Conservation (phyloP, 768 basidiomycete species). For the Sarcodon aspratus region DNA sequence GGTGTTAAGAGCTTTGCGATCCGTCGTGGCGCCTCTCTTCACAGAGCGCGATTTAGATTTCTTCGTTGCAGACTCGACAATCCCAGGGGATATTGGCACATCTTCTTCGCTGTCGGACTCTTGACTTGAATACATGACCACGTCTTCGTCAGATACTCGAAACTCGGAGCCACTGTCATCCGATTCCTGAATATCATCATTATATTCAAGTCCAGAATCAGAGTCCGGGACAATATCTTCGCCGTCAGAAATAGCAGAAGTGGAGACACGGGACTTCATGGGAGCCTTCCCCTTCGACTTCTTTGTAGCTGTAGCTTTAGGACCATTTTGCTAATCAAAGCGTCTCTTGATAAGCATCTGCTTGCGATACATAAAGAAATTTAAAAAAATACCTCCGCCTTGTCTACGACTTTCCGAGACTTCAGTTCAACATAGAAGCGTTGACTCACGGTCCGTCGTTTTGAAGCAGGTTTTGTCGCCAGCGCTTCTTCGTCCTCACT, state of each 20-base stretch:
- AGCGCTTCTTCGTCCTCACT: constrained; percentile 1
- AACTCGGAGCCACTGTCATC: constrained; percentile 56
- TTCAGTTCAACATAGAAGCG: constrained; percentile 10
- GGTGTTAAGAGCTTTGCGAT: constrained; percentile 14
- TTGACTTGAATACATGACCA: constrained; percentile 4
- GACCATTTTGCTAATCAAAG: not conserved
- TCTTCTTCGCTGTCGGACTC: not conserved
- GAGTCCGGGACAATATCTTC: constrained; percentile 16
- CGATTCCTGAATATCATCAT: constrained; percentile 34
- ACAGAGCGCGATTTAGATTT: constrained; percentile 2
- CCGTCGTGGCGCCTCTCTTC: constrained; percentile 21
- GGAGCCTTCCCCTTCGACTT: constrained; percentile 13
- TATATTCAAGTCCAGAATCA: constrained; percentile 28
- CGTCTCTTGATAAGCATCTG: constrained; percentile 7
- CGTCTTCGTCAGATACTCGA: constrained; percentile 23
- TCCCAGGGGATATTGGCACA: not conserved
- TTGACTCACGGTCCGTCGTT: constrained; percentile 4
- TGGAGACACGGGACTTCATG: constrained; percentile 6
- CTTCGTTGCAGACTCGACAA: not conserved
- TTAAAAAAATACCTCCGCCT: constrained; percentile 10
- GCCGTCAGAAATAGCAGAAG: constrained; percentile 19
- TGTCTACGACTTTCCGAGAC: not conserved
- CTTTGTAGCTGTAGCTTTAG: constrained; percentile 11
- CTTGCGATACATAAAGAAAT: constrained; percentile 4
- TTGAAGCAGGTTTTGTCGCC: constrained; percentile 2